A percentile compares a stretch with the other conserved stretches of the same genome.
phyloP scores from a whole-genome alignment of 495 filamentous ascomycete genomes.

The Penicillium robsamsonii region DNA sequence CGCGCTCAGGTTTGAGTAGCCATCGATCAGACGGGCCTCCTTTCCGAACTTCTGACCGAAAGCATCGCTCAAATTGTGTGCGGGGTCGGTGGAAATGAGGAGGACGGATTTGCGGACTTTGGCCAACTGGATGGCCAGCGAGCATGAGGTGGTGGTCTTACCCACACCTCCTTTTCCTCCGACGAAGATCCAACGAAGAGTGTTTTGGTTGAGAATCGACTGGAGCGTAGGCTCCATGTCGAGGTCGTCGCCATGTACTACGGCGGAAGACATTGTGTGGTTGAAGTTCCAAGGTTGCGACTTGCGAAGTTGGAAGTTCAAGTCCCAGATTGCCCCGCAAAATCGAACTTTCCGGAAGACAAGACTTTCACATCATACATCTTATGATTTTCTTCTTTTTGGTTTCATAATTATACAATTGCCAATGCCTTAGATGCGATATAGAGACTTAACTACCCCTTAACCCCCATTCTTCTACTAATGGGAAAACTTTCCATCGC shows the following conservation, averaged over 20 bases:
- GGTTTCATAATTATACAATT: neutral
- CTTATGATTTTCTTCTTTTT: neutral
- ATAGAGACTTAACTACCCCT: neutral
- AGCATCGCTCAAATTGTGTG: constrained; percentile 97
- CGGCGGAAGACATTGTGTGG: constrained; percentile 56
- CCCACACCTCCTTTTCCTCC: constrained; percentile 99
- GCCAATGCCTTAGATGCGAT: neutral
- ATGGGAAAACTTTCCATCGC: neutral
- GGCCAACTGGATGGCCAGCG: constrained; percentile 96
- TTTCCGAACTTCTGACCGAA: constrained; percentile 99
- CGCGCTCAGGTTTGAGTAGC: constrained; percentile 89
- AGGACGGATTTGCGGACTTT: constrained; percentile 93
- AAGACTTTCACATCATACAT: neutral
- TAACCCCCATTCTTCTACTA: neutral
- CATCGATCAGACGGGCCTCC: constrained; percentile 88
- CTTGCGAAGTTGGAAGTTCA: neutral
- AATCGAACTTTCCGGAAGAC: constrained; percentile 40
- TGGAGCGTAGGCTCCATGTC: constrained; percentile 91
- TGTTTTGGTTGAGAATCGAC: constrained; percentile 88
- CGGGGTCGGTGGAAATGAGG: constrained; percentile 96
- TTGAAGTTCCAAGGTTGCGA: constrained; percentile 11
- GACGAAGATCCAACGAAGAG: constrained; percentile 98
- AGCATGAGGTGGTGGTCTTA: constrained; percentile 98
- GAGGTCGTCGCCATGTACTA: constrained; percentile 67
- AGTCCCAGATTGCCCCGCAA: constrained; percentile 30